Evolutionary conservation across 441 rosid species (phyloP).

Genomic region (Adansonia rubrostipa): DNA sequence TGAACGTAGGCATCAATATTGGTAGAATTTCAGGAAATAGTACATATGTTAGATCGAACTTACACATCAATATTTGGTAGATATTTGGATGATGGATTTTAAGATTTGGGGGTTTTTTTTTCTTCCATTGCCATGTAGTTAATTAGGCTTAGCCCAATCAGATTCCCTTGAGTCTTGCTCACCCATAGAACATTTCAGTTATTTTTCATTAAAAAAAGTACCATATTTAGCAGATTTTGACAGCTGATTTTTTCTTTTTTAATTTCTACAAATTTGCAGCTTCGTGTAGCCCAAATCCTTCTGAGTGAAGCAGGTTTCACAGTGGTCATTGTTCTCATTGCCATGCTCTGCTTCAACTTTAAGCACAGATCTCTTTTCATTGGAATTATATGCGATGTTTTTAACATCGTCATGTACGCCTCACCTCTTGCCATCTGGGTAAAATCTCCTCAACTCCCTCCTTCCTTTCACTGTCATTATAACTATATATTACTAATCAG

Average conservation of each 20-base stretch:
- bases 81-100: not conserved
- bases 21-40: not conserved
- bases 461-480: not conserved
- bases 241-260: too few relatives aligned
- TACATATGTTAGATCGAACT: slow-evolving; percentile 6
- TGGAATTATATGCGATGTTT: slow-evolving; percentile 61
- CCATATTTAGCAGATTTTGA: too few relatives aligned
- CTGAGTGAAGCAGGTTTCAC: slow-evolving; percentile 37
- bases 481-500: too few relatives aligned
- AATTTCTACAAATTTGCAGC: slow-evolving; percentile 32
- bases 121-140: not conserved
- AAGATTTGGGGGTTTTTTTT: not conserved
- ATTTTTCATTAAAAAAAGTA: too few relatives aligned
- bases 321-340: slow-evolving; percentile 12
- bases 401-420: slow-evolving; percentile 80
- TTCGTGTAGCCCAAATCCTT: slow-evolving; percentile 30
- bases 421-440: slow-evolving; percentile 63
- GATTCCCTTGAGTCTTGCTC: not conserved
- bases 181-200: not conserved
- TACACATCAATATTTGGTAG: not conserved
- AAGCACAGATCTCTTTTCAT: slow-evolving; percentile 41
- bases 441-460: not conserved
- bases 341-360: slow-evolving; percentile 31
- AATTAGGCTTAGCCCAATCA: not conserved
- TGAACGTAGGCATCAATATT: slow-evolving; percentile 16